Evolutionary conservation across 2,329 filamentous ascomycete species (phyloP), one percentile per base, ranked within the genome.

Genomic region (Didymella pinodella): DNA sequence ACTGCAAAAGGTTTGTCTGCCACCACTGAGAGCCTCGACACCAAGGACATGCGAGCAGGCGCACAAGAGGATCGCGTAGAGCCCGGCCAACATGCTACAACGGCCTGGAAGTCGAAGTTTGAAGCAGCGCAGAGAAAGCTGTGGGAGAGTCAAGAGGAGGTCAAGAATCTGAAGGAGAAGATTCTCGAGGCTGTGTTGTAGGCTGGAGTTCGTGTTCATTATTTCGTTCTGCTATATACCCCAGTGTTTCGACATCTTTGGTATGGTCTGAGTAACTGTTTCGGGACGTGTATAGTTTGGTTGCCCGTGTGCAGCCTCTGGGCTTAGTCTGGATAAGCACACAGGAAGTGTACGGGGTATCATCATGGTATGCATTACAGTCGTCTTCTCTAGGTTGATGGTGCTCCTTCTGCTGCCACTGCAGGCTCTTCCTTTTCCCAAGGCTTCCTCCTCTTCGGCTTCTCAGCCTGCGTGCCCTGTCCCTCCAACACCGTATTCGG

Each of bases 401-500:
- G 10, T n/a, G 34, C 50, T 12, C 31, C 32, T 4, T 34, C 40
- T 2, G 50, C 41, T 18, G 40, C 40, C n/a, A 43, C 46, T 6
- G 26, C 46, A 31, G 54, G 46, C 22, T 75, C 76, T 16, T 85
- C 82, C 67, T 83, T 90, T 79, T 97, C 93, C 93, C 93, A 97
- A 0, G 93, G 93, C 77, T 90, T 90, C 71, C 78, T 83, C 66
- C 88, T 81, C 65, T 77, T 81, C n/a, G 79, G 71, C 22, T 81
- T 82, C n/a, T 79, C 80, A 53, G 82, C 81, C 48, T 81, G 75
- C 22, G 84, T 85, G 60, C 90, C 89, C 60, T 91, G 85, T 4
- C 90, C 89, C 53, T 87, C 83, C 20, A 93, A 82, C 5, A 97
- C 82, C 0, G 89, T 95, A 65, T 92, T 86, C 4, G 93, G 92